Evolutionary conservation across 2,329 filamentous ascomycete genomes (phyloP), one percentile per base, ranked within the genome.

Genomic region (Sarocladium brachiariae): DNA sequence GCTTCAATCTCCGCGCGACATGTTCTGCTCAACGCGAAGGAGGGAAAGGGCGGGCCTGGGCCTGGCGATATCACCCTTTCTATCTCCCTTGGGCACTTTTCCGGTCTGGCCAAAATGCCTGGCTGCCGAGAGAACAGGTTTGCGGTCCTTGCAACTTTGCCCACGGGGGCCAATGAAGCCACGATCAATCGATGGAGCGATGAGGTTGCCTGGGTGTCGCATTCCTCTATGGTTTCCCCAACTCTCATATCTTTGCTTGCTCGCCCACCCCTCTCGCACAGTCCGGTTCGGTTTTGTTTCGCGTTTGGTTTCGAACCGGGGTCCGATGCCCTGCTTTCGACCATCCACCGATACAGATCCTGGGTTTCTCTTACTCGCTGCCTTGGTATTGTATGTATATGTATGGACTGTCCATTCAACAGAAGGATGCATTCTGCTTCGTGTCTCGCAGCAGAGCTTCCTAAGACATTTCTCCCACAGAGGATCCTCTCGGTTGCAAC

Each of bases 1-100:
- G 25, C 43, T 47, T 47, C 43, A 47, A 47, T 47, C 16, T 47
- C 43, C 25, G 24, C 14, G 43, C 43, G 43, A 47, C 43, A 47
- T 7, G 7, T 16, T 18, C 5, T 21, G 24, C 4, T 19, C 11
- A 47, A 5, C 21, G 21, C 27, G 39, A n/a, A 23, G 35, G 13
- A 19, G 16, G 16, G 14, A 43, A 43, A 43, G 27, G 39, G 39
- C 23, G 39, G 39, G 39, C 39, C 39, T 25, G 21, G 23, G 27
- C 39, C 33, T 43, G n/a, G 14, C 39, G 39, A 43, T 43, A 43
- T 47, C 25, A 19, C 24, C 27, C 25, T 8, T 31, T 21, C 37
- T n/a, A 30, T 47, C 43, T 19, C 43, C n/a, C n/a, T n/a, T n/a
- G n/a, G n/a, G n/a, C n/a, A n/a, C n/a, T n/a, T n/a, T n/a, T n/a